Evolutionary conservation across 345 rosid genomes (phyloP).

Genomic region (Aquilaria sinensis): DNA sequence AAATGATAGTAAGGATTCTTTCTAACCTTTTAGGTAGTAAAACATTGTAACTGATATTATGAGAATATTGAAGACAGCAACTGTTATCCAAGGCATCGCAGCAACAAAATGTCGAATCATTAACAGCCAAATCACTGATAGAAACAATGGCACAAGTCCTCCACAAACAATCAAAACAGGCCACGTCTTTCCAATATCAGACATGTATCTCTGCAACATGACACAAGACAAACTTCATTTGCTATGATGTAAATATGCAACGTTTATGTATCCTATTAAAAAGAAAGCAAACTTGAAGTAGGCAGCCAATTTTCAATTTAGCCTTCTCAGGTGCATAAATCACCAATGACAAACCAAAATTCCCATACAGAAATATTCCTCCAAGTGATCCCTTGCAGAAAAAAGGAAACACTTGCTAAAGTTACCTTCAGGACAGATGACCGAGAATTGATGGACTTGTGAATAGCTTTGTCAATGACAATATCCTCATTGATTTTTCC

Average conservation of each 20-base stretch:
- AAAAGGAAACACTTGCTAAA: not conserved
- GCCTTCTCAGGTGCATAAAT: not conserved
- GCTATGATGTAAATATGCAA: not conserved
- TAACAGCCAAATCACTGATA: conserved; percentile 89
- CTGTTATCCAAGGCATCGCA: conserved; percentile 98
- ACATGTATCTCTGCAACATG: conserved; percentile 77
- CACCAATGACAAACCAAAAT: not conserved
- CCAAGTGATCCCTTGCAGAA: not conserved
- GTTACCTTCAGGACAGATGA: conserved; percentile 86
- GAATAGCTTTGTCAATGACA: conserved; percentile 75
- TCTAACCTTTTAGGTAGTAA: conserved; percentile 78
- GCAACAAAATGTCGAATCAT: conserved; percentile 88
- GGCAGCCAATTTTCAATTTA: not conserved
- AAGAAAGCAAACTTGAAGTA: conserved; percentile 7
- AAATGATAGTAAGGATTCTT: not conserved
- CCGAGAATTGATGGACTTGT: conserved; percentile 69
- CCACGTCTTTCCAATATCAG: conserved; percentile 97
- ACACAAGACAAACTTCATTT: conserved; percentile 10
- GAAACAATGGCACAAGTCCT: conserved; percentile 78
- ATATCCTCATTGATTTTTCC: conserved; percentile 76
- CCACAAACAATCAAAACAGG: conserved; percentile 92
- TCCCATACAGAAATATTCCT: conserved; percentile 5
- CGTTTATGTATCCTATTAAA: not conserved
- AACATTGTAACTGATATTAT: conserved; percentile 76
- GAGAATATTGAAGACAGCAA: conserved; percentile 73